A percentile compares a stretch with the other conserved stretches of the same genome.
Conservation (phyloP, 2,329 filamentous ascomycete genomes). For the Daldinia sp. region DNA sequence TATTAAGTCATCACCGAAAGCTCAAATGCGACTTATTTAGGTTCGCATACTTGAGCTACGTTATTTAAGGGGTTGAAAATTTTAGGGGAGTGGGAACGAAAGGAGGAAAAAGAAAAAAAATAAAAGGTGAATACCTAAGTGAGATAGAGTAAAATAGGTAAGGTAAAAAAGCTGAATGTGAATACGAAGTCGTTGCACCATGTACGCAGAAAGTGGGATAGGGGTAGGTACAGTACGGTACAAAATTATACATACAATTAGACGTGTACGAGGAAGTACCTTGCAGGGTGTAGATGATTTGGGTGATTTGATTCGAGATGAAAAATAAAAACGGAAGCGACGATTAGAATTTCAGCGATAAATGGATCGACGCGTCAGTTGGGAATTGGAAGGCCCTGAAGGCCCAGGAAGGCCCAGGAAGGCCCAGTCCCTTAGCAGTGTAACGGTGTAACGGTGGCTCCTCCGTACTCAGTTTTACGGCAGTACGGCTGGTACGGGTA, state of each 20-base stretch:
- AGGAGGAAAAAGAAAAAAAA: conserved; percentile 24
- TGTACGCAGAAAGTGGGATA: conserved; percentile 15
- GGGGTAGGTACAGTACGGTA: conserved; percentile 26
- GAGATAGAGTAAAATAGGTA: conserved; percentile 25
- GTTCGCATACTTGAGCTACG: conserved; percentile 23
- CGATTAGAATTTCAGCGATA: conserved; percentile 29
- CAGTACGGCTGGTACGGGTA: neutral
- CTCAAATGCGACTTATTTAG: conserved; percentile 27
- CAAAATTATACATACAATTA: conserved; percentile 14
- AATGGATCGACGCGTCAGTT: conserved; percentile 42
- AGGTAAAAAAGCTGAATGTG: conserved; percentile 15
- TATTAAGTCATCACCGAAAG: conserved; percentile 45
- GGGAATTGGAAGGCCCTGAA: neutral
- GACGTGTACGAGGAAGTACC: conserved; percentile 4
- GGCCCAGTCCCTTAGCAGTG: conserved; percentile 2
- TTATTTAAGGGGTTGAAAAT: conserved; percentile 16
- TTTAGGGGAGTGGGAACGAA: conserved; percentile 30
- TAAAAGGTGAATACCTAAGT: conserved; percentile 22
- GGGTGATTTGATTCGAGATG: conserved; percentile 10
- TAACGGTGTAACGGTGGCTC: neutral
- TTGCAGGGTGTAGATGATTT: conserved; percentile 24
- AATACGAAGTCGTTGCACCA: conserved; percentile 32
- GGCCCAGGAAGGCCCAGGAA: neutral
- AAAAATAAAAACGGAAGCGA: conserved; percentile 22
- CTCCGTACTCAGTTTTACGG: neutral